Base-by-base conservation (phyloP, 495 filamentous ascomycete species). In the Delitschia confertaspora region DNA sequence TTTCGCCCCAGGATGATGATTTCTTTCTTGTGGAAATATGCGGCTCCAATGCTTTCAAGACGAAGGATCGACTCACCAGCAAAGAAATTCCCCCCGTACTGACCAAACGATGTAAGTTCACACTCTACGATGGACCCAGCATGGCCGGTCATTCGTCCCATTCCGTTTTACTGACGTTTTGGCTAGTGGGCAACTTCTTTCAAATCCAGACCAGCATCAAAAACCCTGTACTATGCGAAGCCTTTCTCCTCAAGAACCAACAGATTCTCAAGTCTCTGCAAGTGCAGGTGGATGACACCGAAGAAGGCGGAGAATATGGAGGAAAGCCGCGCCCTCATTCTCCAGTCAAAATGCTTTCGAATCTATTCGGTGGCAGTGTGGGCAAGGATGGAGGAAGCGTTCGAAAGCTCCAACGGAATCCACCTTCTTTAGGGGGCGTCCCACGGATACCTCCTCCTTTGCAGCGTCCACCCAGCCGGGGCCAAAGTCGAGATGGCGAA, bases 281-380 rank as follows among this genome's bases (percentile, higher is more conserved):
- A 29, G 65, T 86, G 24, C 69, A 45, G 24, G 13, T 39, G 6
- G 55, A 57, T n/a, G 70, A 32, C 60, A 73, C 47, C 3, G 75
- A 78, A 32, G 70, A 71, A 4, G 73, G 79, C 57, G 76, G 66
- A 55, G 74, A 51, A 47, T n/a, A n/a, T n/a, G n/a, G n/a, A n/a
- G 70, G 47, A 47, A 71, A 55, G 53, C 80, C 85, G 52, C 72
- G 86, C 16, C 79, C 83, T 8, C 74, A 79, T 8, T 95, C 88
- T 7, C 89, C 91, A 0, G 85, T 89, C 25, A 98, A 96, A 61
- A 64, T 95, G 55, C 71, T 98, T 19, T 91, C 88, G 0, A 91
- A 74, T 51, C 73, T 98, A 37, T 68, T 95, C 22, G 75, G 76
- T 14, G 72, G 65, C 23, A 52, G 44, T 35, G 45, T 53, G 0